Conservation (phyloP, 495 filamentous ascomycete species). For the Aspergillus ostianus region DNA sequence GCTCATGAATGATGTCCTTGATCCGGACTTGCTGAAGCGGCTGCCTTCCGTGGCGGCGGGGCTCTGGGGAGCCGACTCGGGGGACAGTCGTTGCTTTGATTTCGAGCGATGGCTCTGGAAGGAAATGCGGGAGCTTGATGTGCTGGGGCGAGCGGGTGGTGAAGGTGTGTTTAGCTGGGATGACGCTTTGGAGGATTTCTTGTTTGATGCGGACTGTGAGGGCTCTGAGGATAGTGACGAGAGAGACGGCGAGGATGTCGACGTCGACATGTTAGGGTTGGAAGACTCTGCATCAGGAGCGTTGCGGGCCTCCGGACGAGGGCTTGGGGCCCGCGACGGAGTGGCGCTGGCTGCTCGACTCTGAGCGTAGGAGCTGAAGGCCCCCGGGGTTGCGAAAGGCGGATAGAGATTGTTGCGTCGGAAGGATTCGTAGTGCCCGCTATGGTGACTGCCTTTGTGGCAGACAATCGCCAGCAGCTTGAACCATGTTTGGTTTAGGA, state of each 20-base stretch:
- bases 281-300: constrained; percentile 28
- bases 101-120: constrained; percentile 37
- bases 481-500: constrained; percentile 76
- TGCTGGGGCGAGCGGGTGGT: constrained; percentile 39
- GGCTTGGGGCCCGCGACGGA: constrained; percentile 44
- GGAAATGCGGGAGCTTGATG: constrained; percentile 37
- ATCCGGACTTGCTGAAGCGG: constrained; percentile 29
- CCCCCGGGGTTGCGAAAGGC: constrained; percentile 79
- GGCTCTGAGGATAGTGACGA: constrained; percentile 30
- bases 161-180: constrained; percentile 25
- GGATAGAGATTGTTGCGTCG: constrained; percentile 75
- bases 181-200: constrained; percentile 9
- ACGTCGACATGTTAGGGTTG: constrained; percentile 32
- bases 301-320: constrained; percentile 33
- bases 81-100: constrained; percentile 27
- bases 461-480: constrained; percentile 84
- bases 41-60: constrained; percentile 28
- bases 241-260: constrained; percentile 41
- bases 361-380: constrained; percentile 66
- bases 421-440: constrained; percentile 97
- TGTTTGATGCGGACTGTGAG: constrained; percentile 13
- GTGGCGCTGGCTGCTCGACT: constrained; percentile 54
- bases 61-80: constrained; percentile 28
- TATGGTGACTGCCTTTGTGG: constrained; percentile 94
- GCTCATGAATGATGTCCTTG: constrained; percentile 23